Conservation (phyloP, 352 stramenopile species). For the Pythium volutum region DNA sequence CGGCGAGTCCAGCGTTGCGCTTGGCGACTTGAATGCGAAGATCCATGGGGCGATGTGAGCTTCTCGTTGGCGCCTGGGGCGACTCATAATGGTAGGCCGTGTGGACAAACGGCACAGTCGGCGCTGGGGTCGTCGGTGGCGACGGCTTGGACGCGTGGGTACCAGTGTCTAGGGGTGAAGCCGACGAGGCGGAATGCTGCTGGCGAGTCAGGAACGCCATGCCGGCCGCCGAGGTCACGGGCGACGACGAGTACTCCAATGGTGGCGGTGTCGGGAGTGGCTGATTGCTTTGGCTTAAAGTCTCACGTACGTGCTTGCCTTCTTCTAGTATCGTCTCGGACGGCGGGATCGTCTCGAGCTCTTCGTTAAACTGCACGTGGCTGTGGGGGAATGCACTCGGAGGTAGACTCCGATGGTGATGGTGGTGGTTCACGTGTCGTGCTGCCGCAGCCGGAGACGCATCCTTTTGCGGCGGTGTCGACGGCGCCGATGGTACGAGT, state of each 20-base stretch:
- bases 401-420: constrained; percentile 23
- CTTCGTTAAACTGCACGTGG: constrained; percentile 26
- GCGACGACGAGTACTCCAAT: constrained; percentile 39
- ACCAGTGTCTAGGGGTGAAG: not conserved
- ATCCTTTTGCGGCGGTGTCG: constrained; percentile 24
- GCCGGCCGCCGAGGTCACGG: constrained; percentile 13
- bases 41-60: constrained; percentile 28
- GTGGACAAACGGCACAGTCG: constrained; percentile 1
- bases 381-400: constrained; percentile 12
- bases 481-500: constrained; percentile 25
- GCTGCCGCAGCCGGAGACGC: not conserved
- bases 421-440: constrained; percentile 9
- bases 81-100: not conserved
- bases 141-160: not conserved
- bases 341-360: constrained; percentile 6
- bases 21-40: constrained; percentile 78
- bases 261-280: constrained; percentile 11
- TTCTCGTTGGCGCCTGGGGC: not conserved
- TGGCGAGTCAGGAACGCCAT: constrained; percentile 10
- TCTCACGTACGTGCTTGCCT: not conserved
- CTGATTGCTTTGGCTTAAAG: constrained; percentile 13
- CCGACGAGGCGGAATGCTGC: constrained; percentile 17
- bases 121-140: not conserved
- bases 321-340: not conserved
- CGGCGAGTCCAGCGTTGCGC: constrained; percentile 51